These are phyloP conservation scores for Pyrenophora seminiperda DNA, from an alignment of 2,329 filamentous ascomycete genomes.

Conservation along the genomic window DNA sequence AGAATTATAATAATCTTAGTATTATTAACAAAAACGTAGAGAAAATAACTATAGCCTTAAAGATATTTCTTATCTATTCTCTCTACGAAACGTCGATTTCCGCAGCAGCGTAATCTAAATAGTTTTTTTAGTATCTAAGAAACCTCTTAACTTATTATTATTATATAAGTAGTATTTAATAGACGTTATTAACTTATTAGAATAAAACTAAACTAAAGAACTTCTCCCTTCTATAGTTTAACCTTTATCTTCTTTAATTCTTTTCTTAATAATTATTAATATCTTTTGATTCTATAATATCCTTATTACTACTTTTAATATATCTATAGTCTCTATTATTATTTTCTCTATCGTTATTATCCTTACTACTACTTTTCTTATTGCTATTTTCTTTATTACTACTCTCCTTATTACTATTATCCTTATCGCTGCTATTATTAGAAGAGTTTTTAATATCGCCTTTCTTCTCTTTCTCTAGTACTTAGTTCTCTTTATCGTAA, in stretches of 20 bases:
- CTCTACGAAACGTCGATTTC: background rate
- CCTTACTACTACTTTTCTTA: background rate
- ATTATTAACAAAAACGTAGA: no score
- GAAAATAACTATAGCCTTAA: no score
- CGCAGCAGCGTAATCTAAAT: background rate
- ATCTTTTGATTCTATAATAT: background rate
- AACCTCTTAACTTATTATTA: background rate
- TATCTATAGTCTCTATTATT: background rate
- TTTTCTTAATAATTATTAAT: background rate
- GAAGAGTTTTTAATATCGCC: no score
- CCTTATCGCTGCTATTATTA: no score
- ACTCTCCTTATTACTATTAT: background rate
- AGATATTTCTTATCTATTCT: no score
- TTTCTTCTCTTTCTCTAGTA: background rate
- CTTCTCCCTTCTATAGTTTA: background rate
- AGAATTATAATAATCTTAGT: no score
- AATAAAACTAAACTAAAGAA: background rate
- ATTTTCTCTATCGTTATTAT: background rate
- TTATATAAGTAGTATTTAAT: background rate
- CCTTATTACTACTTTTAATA: background rate
- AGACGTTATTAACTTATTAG: background rate
- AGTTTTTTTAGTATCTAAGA: background rate
- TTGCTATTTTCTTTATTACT: no score
- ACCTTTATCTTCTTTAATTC: background rate
- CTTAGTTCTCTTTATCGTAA: background rate